Evolutionary conservation across 164 flowering plant genomes (phyloP), one percentile per base, ranked within the genome.

Genomic region (Aristolochia californica): DNA sequence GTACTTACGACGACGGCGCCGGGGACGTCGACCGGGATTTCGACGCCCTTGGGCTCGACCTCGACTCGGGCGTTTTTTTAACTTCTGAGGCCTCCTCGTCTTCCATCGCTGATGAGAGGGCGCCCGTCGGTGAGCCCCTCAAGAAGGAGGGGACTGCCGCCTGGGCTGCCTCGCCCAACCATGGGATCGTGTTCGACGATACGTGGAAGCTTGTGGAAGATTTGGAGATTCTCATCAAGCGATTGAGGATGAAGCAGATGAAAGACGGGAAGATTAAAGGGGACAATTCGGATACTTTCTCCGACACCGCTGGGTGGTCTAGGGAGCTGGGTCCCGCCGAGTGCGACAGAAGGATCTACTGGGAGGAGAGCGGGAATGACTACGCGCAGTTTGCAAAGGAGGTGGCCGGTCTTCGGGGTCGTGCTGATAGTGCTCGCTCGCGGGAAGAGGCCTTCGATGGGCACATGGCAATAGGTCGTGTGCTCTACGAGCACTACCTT

Each of bases 1-100:
- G 99, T 12, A 94, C 99, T 21, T 94, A 94, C 61, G 96, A 94
- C 54, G 99, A 94, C 45, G 99, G 99, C 0, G 99, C 99, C 26
- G 99, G 99, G 1, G 99, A 94, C 49, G 99, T 94, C 26, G 97
- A 94, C 68, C 78, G 97, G 1, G 99, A 94, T 67, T 94, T 90
- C 50, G 97, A 94, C 17, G 97, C 99, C 2, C 77, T 88, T 0
- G 83, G 79, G 22, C 68, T 88, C 11, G 84, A 84, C 56, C 74
- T 87, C 53, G 70, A 55, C 49, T 44, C 53, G 49, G 4, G n/a
- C 75, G 16, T 45, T 30, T 38, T 64, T 56, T 15, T 55, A 21
- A 63, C 52, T 3, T 73, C 78, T 2, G 87, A 76, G 21, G 78
- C 77, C 2, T 81, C 88, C 17, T 81, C 96, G 14, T 82, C 94